Evolutionary conservation across 805 yeast species (phyloP), one percentile per base, ranked within the genome.

Genomic region (Yamadazyma phyllophila): DNA sequence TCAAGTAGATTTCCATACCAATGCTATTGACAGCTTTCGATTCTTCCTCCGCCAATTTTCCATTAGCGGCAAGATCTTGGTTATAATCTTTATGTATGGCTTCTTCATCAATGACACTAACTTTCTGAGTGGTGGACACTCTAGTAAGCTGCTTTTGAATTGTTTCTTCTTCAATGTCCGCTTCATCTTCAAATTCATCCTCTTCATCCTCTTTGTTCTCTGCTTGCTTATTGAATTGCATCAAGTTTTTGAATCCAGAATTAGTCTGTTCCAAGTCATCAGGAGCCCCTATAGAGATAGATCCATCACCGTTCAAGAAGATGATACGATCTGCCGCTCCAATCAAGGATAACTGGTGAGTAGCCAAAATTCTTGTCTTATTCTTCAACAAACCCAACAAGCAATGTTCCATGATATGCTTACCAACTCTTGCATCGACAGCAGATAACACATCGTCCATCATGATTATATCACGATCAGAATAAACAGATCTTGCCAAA

Each of bases 21-120:
- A 83, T 75, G 33, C 77, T 66, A 56, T 83, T 82, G 11, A 76
- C 81, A 4, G 86, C 83, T 46, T 78, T 71, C 51, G 74, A 80
- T 64, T 84, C 89, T 33, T 71, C 77, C 20, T 62, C 59, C 26
- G 72, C 66, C 16, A 65, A 44, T 42, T 44, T 52, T 20, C 67
- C 69, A 45, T 51, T 50, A 9, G 47, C 55, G 16, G 46, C 34
- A 11, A 56, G 53, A 47, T 63, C 62, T 44, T 55, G 53, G 33
- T 64, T 63, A 37, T 54, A 66, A 44, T 65, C 62, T 41, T 53
- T 58, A 46, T 60, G 71, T 12, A 56, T 52, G n/a, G 66, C 63
- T 52, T 63, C 74, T 41, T 67, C 71, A 39, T 65, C 71, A 9
- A 50, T 61, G 16, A 42, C 45, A 10, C 24, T 30, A 24, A 39